Evolutionary conservation across 2,329 filamentous ascomycete species (phyloP), one percentile per base, ranked within the genome.

Genomic region (Ilyonectria mors-panacis): DNA sequence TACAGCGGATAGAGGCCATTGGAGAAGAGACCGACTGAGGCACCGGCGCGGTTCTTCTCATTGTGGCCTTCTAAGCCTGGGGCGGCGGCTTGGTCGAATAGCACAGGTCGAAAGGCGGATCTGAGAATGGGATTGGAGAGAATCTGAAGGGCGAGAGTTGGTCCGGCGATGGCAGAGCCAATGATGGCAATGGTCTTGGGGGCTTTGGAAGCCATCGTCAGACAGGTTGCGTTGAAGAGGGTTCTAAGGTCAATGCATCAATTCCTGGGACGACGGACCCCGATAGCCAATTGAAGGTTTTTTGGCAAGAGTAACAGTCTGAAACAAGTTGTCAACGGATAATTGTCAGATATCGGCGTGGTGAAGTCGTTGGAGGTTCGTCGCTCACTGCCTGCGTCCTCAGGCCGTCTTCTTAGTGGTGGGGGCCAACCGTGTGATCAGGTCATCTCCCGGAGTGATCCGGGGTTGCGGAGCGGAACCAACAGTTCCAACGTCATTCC

Each of bases 11-110:
- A 71, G 15, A 76, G 50, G 9, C 73, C 72, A 39, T 74, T 75
- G 9, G 72, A 59, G 13, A 75, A 73, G 45, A 75, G 66, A 17
- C 68, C 67, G 6, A 75, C 73, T 4, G 73, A 73, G 45, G 71
- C 72, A 30, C 72, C 73, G 19, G 68, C 67, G 28, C 68, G 69
- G 58, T 71, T 69, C 4, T 55, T 58, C 21, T 68, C 54, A 17
- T 66, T 60, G 45, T 67, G 58, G 48, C 58, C 62, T 21, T 65
- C 62, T 8, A 59, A 30, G 13, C 53, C 64, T 7, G 69, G 67
- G 6, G 67, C 61, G 4, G 67, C 63, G 19, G 67, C 59, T 17
- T 69, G 67, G 63, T 71, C 69, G 39, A 66, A 70, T 19, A 71
- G 65, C 33, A 71, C 57, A 15, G 67, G 69, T 21, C 59, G 63